Base-by-base conservation (phyloP, 2,329 filamentous ascomycete species). In the Fusarium scirpi region DNA sequence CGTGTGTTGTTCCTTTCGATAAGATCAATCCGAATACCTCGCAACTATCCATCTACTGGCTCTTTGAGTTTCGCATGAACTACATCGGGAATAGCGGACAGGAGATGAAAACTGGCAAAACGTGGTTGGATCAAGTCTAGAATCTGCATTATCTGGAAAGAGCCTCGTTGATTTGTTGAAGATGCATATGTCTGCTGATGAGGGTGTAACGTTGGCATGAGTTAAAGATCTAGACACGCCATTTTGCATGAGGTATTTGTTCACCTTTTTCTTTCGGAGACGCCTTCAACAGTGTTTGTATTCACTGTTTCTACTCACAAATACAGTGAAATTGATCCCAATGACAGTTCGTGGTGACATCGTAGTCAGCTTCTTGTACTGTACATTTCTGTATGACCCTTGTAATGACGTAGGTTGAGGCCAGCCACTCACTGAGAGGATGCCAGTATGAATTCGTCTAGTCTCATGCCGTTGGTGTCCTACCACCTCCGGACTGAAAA, bases 331-430 rank as follows among this genome's bases (percentile, higher is more conserved):
- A 38, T 38, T n/a, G 6, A 38, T 41, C 22, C 44, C 25, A 51
- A 59, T 70, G 58, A 70, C 62, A 62, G 13, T 49, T 38, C 5
- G 9, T 11, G 34, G 61, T 69, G 65, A 57, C 66, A 66, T 65
- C 25, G 61, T 48, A 57, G 46, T 44, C 44, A 25, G 48, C 38
- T 34, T 43, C 20, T 61, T 34, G 18, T 38, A n/a, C 61, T 34
- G 18, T 38, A n/a, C 34, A 40, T 40, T 54, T 34, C 46, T 55
- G 54, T 58, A 49, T 65, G 45, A 65, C 48, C 41, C 40, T 46
- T 30, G 30, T 52, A 49, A 71, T 71, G 68, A 71, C 68, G 68
- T 71, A 64, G 16, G 20, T 46, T 34, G 45, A 71, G 45, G 48
- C 64, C 52, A 29, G 24, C 60, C 20, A 58, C 44, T 64, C 40